Conservation (phyloP, 2,329 filamentous ascomycete species). For the Scedosporium apiospermum region DNA sequence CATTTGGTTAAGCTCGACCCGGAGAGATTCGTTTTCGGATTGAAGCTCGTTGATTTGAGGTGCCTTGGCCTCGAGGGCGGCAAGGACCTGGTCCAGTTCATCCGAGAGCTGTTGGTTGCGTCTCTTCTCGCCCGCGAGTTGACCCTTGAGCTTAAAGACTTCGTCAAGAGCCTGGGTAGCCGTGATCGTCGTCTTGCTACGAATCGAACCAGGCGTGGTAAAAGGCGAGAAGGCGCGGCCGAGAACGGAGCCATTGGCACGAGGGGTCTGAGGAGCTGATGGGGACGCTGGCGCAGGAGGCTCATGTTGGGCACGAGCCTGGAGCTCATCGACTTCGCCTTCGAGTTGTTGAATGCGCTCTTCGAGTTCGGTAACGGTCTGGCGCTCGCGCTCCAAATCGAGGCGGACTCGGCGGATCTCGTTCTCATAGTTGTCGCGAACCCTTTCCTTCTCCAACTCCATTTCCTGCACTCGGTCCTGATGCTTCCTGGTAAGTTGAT, state of each 20-base stretch:
- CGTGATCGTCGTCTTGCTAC: slow-evolving; percentile 45
- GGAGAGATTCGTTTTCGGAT: slow-evolving; percentile 69
- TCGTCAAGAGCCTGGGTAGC: slow-evolving; percentile 56
- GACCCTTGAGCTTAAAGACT: slow-evolving; percentile 57
- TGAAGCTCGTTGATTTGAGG: slow-evolving; percentile 84
- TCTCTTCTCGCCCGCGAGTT: slow-evolving; percentile 64
- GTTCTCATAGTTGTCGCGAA: slow-evolving; percentile 58
- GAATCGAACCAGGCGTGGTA: slow-evolving; percentile 48
- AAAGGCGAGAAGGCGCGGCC: slow-evolving; percentile 51
- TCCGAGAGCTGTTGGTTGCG: slow-evolving; percentile 64
- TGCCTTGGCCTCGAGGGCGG: slow-evolving; percentile 72
- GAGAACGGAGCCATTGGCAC: slow-evolving; percentile 45
- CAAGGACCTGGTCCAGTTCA: slow-evolving; percentile 77
- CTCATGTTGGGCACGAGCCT: slow-evolving; percentile 35
- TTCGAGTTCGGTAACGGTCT: slow-evolving; percentile 34
- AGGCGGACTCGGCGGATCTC: slow-evolving; percentile 45
- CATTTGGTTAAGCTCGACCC: slow-evolving; percentile 74
- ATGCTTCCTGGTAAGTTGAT: slow-evolving; percentile 65
- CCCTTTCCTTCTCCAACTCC: slow-evolving; percentile 48
- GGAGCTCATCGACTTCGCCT: slow-evolving; percentile 42
- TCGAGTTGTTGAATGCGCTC: slow-evolving; percentile 41
- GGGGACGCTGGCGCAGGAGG: slow-evolving; percentile 21
- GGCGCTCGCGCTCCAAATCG: slow-evolving; percentile 46
- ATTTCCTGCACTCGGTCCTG: slow-evolving; percentile 62
- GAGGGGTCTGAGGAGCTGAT: slow-evolving; percentile 51